phyloP scores from a whole-genome alignment of 768 basidiomycete species.

The Lepiota brunneoincarnata region DNA sequence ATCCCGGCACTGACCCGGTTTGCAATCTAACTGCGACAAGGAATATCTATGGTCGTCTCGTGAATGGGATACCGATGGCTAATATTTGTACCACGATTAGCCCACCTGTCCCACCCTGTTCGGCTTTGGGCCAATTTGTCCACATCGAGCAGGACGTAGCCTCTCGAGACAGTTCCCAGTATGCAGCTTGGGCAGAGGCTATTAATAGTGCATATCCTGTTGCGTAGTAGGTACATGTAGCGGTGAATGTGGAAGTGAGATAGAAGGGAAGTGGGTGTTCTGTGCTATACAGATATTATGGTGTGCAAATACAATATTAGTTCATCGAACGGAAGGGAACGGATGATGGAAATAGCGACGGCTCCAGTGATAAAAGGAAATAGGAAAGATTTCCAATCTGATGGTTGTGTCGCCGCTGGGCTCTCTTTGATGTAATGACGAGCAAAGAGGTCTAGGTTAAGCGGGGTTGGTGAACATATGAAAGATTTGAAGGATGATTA shows the following conservation, averaged over 20 bases:
- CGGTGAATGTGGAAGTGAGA: too few species aligned
- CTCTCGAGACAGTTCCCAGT: background rate
- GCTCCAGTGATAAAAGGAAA: background rate
- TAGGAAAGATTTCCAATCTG: background rate
- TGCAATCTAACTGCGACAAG: background rate
- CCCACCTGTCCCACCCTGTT: background rate
- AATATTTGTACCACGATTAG: background rate
- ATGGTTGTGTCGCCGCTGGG: background rate
- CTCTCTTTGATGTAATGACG: slow-evolving; percentile 38
- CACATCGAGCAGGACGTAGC: background rate
- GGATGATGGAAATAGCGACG: background rate
- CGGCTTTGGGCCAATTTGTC: background rate
- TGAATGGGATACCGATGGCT: background rate
- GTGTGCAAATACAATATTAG: too few species aligned
- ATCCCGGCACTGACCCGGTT: background rate
- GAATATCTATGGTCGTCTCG: background rate
- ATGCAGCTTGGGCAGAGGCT: background rate
- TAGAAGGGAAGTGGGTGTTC: too few species aligned
- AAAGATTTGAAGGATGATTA: background rate
- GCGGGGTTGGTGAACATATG: background rate
- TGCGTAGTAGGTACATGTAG: too few species aligned
- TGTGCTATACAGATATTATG: too few species aligned
- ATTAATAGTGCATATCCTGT: background rate
- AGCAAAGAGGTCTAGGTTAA: slow-evolving; percentile 33
- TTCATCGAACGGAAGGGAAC: background rate